phyloP scores from a whole-genome alignment of 805 yeast genomes.

The Ogataea nakhonphanomensis region DNA sequence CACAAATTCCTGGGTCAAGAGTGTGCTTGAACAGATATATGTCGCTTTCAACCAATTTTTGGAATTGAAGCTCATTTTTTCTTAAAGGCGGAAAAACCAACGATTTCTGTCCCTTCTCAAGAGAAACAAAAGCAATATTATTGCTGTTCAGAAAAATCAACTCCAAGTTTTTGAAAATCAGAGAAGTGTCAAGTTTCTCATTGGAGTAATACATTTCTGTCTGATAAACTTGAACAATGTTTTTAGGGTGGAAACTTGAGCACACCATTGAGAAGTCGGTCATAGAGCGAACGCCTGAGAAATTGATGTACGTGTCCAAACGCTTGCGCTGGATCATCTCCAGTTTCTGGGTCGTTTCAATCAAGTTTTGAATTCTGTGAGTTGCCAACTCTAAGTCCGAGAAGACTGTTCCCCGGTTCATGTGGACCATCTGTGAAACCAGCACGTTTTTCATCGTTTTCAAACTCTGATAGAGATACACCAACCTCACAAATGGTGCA shows the following conservation, averaged over 20 bases:
- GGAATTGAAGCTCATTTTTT: conserved; percentile 26
- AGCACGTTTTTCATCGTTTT: conserved; percentile 21
- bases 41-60: conserved; percentile 14
- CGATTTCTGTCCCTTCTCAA: conserved; percentile 29
- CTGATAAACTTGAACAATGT: conserved; percentile 5
- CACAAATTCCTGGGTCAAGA: conserved; percentile 13
- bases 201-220: conserved; percentile 29
- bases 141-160: conserved; percentile 15
- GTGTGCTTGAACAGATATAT: conserved; percentile 21
- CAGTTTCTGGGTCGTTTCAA: conserved; percentile 20
- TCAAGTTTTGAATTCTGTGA: conserved; percentile 17
- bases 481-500: conserved; percentile 31
- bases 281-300: conserved; percentile 26
- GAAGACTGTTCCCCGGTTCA: conserved; percentile 19
- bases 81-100: conserved; percentile 35
- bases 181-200: conserved; percentile 17
- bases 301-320: conserved; percentile 14
- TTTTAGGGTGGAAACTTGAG: conserved; percentile 15
- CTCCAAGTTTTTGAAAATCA: conserved; percentile 22
- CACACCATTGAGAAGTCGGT: conserved; percentile 19
- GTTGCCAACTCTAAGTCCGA: conserved; percentile 26
- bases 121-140: conserved; percentile 29
- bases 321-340: conserved; percentile 24
- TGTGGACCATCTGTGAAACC: conserved; percentile 17
- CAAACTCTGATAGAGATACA: conserved; percentile 24